A percentile compares a stretch with the other conserved stretches of the same genome.
Conservation (phyloP, 2,329 filamentous ascomycete genomes). For the Fusarium newnesense region DNA sequence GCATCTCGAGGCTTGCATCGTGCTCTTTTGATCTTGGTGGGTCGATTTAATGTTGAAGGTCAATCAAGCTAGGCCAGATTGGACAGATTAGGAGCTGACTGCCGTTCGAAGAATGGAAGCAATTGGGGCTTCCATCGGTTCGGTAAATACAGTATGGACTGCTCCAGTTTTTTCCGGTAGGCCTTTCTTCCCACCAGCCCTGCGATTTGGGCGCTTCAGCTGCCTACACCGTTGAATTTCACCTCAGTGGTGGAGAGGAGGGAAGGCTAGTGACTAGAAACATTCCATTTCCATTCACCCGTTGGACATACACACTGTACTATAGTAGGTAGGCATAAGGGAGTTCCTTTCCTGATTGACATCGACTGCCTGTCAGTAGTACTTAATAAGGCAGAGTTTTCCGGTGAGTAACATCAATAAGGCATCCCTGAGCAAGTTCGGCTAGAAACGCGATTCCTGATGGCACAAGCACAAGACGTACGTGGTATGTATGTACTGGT, state of each 20-base stretch:
- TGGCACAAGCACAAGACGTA: constrained; percentile 35
- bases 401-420: not conserved
- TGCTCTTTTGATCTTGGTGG: constrained; percentile 10
- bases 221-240: constrained; percentile 8
- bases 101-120: constrained; percentile 14
- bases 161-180: not conserved
- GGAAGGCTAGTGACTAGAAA: constrained; percentile 7
- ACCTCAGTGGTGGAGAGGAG: constrained; percentile 14
- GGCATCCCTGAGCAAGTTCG: not conserved
- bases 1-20: constrained; percentile 3
- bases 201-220: not conserved
- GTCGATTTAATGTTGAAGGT: constrained; percentile 14
- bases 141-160: not conserved
- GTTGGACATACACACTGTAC: not conserved
- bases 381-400: not conserved
- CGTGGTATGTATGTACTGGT: not conserved
- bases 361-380: not conserved
- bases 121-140: constrained; percentile 23
- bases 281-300: not conserved
- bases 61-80: constrained; percentile 25
- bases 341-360: not conserved
- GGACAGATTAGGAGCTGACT: constrained; percentile 22
- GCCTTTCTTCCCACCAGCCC: not conserved
- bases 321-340: not conserved
- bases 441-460: constrained; percentile 25